Evolutionary conservation across 306 rosid genomes (phyloP), one percentile per base, ranked within the genome.

Genomic region (Castanea mollissima): DNA sequence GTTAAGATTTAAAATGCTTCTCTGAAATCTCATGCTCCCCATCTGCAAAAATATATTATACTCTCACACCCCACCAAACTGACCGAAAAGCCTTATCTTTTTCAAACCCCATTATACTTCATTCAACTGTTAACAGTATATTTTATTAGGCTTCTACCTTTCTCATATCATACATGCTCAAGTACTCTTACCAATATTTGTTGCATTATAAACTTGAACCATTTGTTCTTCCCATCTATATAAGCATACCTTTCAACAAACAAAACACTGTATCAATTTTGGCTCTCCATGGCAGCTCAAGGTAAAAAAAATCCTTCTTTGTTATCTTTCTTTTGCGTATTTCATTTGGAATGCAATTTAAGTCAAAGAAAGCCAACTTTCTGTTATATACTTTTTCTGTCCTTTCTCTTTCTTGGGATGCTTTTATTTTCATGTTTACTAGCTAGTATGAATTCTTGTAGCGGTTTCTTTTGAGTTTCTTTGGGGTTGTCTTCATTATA

Each of bases 1-100:
- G 44, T 78, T 75, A 55, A 71, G 81, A 88, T 77, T 86, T 80
- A 87, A 87, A 64, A 89, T 78, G 78, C 74, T 78, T 70, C 81
- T 81, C 83, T 91, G 86, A 86, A 81, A 73, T 86, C 80, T 89
- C 91, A 87, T 89, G 89, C 94, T 86, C 85, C 89, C 88, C 85
- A 71, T 82, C 89, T 86, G 91, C 91, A 83, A 80, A 85, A 84
- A 85, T 73, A 85, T 75, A 84, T 84, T 73, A 85, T 75, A 84
- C 84, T 78, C 74, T 88, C 85, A 85, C 86, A 81, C 84, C 74
- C 90, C 95, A 89, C 92, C 89, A 75, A 89, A 76, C 92, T 89
- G 87, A 90, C 85, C 80, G 84, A 85, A 86, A 90, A 83, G 78
- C 92, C 88, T 83, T 87, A 84, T 85, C 94, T 88, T 83, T 89